These are phyloP conservation scores for Dothiorella sarmentorum DNA, from an alignment of 2,329 filamentous ascomycete genomes.

Conservation along the genomic window DNA sequence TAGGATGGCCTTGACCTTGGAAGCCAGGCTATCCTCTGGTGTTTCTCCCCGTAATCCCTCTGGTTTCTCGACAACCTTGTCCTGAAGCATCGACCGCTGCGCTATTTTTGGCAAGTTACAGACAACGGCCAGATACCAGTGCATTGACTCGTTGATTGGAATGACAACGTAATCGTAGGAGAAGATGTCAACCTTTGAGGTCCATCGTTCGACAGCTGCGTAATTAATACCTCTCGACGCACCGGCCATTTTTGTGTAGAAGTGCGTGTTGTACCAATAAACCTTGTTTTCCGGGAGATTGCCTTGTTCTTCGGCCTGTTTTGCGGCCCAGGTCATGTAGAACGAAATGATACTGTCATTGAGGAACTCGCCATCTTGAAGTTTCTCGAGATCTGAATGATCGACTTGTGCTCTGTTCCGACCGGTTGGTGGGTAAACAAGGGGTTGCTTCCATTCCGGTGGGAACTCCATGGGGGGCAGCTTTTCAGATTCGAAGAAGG, in stretches of 20 bases:
- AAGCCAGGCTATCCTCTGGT: background rate
- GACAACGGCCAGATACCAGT: constrained; percentile 96
- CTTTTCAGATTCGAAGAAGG: background rate
- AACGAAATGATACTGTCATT: constrained; percentile 94
- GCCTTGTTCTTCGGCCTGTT: background rate
- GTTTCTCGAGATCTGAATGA: constrained; percentile 67
- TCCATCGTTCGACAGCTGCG: constrained; percentile 82
- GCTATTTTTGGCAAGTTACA: constrained; percentile 75
- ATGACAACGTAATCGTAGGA: constrained; percentile 85
- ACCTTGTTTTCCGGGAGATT: constrained; percentile 56
- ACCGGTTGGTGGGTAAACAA: constrained; percentile 59
- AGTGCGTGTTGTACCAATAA: constrained; percentile 91
- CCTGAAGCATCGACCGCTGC: too few species aligned
- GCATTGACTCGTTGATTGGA: constrained; percentile 79
- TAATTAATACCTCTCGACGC: constrained; percentile 67
- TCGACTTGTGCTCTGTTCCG: constrained; percentile 64
- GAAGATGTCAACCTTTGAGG: constrained; percentile 78
- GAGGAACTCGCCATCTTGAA: constrained; percentile 81
- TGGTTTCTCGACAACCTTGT: constrained; percentile 18
- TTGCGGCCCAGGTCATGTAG: constrained; percentile 55
- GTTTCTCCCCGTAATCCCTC: constrained; percentile 2
- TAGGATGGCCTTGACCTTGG: background rate
- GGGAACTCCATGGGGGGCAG: background rate
- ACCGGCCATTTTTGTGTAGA: constrained; percentile 67
- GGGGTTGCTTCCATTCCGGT: constrained; percentile 39